Evolutionary conservation across 148 eudicot genomes (phyloP).

Genomic region (Rhododendron henanense): DNA sequence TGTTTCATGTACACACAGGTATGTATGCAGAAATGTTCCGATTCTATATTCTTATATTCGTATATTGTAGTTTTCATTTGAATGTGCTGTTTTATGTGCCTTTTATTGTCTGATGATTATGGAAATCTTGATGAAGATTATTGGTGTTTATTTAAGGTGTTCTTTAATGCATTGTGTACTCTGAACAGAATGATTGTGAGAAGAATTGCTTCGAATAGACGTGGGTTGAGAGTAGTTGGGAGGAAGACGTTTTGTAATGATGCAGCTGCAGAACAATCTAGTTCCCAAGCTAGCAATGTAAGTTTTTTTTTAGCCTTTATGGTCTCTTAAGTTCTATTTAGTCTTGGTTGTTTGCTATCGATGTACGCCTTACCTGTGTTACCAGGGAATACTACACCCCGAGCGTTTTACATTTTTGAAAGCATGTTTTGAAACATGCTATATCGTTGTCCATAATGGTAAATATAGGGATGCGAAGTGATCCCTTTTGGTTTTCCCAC

Average conservation of each 20-base stretch:
- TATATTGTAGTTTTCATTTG: neutral
- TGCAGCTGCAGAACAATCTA: conserved; percentile 17
- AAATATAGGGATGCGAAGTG: neutral
- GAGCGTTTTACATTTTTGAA: neutral
- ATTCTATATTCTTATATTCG: neutral
- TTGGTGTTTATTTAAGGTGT: neutral
- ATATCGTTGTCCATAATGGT: neutral
- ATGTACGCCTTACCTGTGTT: neutral
- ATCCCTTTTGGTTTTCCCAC: neutral
- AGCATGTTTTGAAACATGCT: neutral
- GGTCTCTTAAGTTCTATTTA: neutral
- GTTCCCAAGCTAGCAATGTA: conserved; percentile 19
- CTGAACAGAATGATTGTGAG: conserved; percentile 17
- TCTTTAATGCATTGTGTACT: neutral
- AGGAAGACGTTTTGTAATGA: conserved; percentile 22
- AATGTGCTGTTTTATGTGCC: neutral
- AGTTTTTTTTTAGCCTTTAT: neutral
- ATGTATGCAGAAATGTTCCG: neutral
- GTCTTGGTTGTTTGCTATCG: neutral
- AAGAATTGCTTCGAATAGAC: conserved; percentile 9
- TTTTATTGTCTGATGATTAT: neutral
- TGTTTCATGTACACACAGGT: neutral
- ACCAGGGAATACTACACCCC: neutral
- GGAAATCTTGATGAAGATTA: neutral
- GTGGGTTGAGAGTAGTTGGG: conserved; percentile 10